Conservation (phyloP, 108 stramenopile species). For the Nitzschia sp. region DNA sequence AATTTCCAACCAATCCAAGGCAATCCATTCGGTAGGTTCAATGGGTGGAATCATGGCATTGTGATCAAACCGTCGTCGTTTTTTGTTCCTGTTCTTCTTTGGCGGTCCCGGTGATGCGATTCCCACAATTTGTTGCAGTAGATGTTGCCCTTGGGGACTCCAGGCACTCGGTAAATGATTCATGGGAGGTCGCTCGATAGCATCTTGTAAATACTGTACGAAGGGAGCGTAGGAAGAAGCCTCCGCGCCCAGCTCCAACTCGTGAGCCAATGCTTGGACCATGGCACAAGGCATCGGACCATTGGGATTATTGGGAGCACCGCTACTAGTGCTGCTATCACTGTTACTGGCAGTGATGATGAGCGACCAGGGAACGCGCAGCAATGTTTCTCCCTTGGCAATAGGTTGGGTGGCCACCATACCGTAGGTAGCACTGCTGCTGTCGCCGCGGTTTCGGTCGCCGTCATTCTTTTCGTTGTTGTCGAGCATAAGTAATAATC, state of each 20-base stretch:
- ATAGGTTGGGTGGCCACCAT: constrained; percentile 44
- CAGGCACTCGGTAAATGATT: constrained; percentile 43
- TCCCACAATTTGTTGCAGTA: constrained; percentile 26
- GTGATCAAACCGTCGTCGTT: too few species aligned
- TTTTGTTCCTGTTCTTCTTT: too few species aligned
- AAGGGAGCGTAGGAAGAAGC: constrained; percentile 57
- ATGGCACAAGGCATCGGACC: constrained; percentile 19
- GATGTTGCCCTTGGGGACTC: constrained; percentile 42
- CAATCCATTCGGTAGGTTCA: background rate
- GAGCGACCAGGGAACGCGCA: constrained; percentile 28
- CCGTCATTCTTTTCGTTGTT: background rate
- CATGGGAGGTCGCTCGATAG: background rate
- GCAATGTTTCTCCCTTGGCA: constrained; percentile 18
- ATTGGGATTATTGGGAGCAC: background rate
- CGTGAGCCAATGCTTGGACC: constrained; percentile 10
- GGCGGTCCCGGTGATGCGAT: too few species aligned
- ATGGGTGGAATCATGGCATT: constrained; percentile 13
- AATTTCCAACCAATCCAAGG: constrained; percentile 12
- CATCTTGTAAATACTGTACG: constrained; percentile 46
- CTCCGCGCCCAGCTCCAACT: constrained; percentile 20
- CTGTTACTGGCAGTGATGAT: background rate
- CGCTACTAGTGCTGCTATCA: too few species aligned
- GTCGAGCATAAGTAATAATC: background rate
- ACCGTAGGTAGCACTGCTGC: constrained; percentile 1
- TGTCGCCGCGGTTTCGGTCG: background rate